Evolutionary conservation across 176 grass and related monocot genomes (phyloP).

Genomic region (Tillandsia leiboldiana): DNA sequence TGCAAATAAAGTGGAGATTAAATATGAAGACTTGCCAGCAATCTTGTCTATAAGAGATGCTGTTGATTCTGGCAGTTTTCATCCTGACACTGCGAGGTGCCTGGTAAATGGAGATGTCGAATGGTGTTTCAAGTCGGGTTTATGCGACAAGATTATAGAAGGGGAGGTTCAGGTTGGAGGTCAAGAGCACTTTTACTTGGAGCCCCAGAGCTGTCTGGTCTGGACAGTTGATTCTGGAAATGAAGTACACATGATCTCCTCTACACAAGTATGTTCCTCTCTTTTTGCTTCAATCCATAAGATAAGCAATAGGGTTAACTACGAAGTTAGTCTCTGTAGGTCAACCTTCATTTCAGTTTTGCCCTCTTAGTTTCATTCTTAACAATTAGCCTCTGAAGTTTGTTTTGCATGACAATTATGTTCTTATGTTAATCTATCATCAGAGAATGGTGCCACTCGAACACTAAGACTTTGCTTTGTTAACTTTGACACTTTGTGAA

Average conservation of each 20-base stretch:
- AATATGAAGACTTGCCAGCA: slow-evolving; percentile 73
- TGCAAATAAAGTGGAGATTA: slow-evolving; percentile 60
- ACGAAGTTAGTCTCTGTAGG: no score
- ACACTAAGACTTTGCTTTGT: no score
- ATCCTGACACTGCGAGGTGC: slow-evolving; percentile 64
- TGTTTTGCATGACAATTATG: no score
- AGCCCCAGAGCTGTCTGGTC: slow-evolving; percentile 69
- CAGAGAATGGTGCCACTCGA: no score
- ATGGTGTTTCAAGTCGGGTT: slow-evolving; percentile 46
- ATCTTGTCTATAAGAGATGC: slow-evolving; percentile 86
- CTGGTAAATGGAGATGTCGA: slow-evolving; percentile 75
- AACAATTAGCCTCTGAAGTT: no score
- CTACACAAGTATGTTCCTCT: slow-evolving; percentile 69
- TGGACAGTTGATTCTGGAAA: slow-evolving; percentile 94
- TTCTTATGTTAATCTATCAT: no score
- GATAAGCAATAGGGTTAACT: no score
- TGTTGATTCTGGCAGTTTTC: slow-evolving; percentile 54
- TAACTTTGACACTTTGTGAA: no score
- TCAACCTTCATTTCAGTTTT: no score
- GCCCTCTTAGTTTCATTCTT: no score
- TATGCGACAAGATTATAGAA: slow-evolving; percentile 58
- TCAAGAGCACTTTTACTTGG: slow-evolving; percentile 98
- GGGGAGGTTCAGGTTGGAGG: slow-evolving; percentile 73
- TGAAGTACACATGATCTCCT: slow-evolving; percentile 98
- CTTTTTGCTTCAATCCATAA: slow-evolving; percentile 4